A percentile compares a stretch with the other conserved stretches of the same genome.
Conservation (phyloP, 306 rosid genomes). For the Pueraria montana region DNA sequence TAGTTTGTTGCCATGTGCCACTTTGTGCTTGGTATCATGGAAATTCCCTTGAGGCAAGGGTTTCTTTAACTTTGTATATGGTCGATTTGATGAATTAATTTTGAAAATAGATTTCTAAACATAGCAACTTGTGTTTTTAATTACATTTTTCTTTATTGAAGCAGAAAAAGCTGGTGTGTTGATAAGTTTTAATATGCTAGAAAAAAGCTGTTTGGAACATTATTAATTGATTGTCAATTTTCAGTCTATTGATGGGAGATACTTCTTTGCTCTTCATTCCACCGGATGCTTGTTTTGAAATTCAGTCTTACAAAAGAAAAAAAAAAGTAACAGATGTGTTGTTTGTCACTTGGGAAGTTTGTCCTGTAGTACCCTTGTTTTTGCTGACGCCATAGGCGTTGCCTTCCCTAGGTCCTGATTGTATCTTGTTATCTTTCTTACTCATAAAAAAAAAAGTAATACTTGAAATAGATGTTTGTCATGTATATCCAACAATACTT, state of each 20-base stretch:
- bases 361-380: no score
- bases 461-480: neutral
- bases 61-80: neutral
- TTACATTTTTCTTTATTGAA: neutral
- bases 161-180: neutral
- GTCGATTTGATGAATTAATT: neutral
- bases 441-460: no score
- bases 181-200: neutral
- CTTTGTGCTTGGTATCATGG: neutral
- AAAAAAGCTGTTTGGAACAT: neutral
- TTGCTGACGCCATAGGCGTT: no score
- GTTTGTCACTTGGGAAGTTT: no score
- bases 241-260: neutral
- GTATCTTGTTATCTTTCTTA: no score
- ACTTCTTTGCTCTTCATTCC: neutral
- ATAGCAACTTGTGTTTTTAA: neutral
- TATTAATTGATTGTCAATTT: neutral
- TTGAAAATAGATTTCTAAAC: neutral
- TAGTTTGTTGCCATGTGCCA: constrained; percentile 7
- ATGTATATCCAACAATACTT: neutral
- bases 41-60: constrained; percentile 7
- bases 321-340: no score
- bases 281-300: neutral
- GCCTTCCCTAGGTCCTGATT: no score
- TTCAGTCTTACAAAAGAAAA: neutral